These are phyloP conservation scores for Pythium rishiriense DNA, from an alignment of 352 stramenopile genomes.

Conservation along the genomic window DNA sequence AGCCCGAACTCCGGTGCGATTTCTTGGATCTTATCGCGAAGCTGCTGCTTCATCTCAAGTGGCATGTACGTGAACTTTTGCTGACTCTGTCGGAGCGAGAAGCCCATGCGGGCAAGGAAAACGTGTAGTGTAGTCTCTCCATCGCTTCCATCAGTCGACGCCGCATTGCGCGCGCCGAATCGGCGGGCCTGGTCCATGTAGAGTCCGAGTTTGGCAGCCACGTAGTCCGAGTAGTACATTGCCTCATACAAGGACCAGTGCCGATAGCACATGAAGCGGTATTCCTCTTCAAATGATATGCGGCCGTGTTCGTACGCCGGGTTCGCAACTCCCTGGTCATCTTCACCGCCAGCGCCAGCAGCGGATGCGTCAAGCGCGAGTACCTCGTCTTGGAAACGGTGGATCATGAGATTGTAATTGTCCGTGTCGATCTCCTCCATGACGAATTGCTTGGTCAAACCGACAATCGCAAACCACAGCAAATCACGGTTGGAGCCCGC, in stretches of 20 bases:
- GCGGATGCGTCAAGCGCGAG: constrained; percentile 66
- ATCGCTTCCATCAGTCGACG: constrained; percentile 29
- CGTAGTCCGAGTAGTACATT: constrained; percentile 96
- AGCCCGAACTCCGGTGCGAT: constrained; percentile 94
- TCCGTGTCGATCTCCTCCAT: constrained; percentile 91
- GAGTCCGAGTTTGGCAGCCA: constrained; percentile 88
- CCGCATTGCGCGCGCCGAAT: constrained; percentile 60
- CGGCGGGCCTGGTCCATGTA: constrained; percentile 67
- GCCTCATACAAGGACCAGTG: constrained; percentile 94
- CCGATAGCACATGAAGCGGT: constrained; percentile 96
- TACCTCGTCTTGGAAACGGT: constrained; percentile 91
- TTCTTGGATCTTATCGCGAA: constrained; percentile 92
- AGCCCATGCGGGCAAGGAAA: constrained; percentile 97
- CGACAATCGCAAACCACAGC: constrained; percentile 97
- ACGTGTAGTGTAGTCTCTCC: constrained; percentile 87
- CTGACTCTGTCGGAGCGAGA: constrained; percentile 93
- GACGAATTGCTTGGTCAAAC: constrained; percentile 95
- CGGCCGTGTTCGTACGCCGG: constrained; percentile 76
- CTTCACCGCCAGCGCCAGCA: constrained; percentile 34
- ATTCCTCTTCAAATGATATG: constrained; percentile 91
- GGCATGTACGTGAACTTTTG: constrained; percentile 97
- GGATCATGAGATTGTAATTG: constrained; percentile 91
- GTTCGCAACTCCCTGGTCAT: constrained; percentile 32
- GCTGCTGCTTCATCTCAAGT: constrained; percentile 87
- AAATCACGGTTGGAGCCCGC: constrained; percentile 81